Evolutionary conservation across 768 basidiomycete genomes (phyloP).

Genomic region (Rhodosporidiobolus odoratus): DNA sequence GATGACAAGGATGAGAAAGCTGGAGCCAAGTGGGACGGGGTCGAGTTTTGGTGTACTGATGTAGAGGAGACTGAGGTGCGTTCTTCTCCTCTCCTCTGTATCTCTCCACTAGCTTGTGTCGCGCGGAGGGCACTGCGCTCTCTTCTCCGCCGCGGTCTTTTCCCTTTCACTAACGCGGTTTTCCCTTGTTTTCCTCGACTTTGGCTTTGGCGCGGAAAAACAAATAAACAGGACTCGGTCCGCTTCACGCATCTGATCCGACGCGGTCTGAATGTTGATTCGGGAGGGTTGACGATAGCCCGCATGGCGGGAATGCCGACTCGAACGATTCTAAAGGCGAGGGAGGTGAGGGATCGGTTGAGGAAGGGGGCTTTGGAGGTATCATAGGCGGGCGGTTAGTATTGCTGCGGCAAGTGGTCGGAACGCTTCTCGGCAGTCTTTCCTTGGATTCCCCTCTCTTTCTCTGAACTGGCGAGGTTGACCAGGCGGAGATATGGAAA

Average conservation of each 20-base stretch:
- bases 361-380: background rate
- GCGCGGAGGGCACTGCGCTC: no score
- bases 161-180: background rate
- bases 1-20: constrained; percentile 41
- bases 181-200: background rate
- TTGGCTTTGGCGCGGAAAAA: background rate
- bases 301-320: constrained; percentile 65
- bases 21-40: constrained; percentile 54
- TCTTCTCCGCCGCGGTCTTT: no score
- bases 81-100: background rate
- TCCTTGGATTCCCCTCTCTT: no score
- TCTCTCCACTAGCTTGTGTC: no score
- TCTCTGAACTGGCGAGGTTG: background rate
- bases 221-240: constrained; percentile 44
- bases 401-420: no score
- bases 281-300: constrained; percentile 86
- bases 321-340: constrained; percentile 16
- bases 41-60: constrained; percentile 84
- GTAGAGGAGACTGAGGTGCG: constrained; percentile 71
- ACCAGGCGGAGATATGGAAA: no score
- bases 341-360: constrained; percentile 18
- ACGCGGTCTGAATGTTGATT: constrained; percentile 81
- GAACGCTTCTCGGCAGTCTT: no score
- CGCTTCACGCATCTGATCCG: constrained; percentile 73
- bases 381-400: background rate